These are phyloP conservation scores for Penicillium mononematosum DNA, from an alignment of 495 filamentous ascomycete genomes.

Conservation along the genomic window DNA sequence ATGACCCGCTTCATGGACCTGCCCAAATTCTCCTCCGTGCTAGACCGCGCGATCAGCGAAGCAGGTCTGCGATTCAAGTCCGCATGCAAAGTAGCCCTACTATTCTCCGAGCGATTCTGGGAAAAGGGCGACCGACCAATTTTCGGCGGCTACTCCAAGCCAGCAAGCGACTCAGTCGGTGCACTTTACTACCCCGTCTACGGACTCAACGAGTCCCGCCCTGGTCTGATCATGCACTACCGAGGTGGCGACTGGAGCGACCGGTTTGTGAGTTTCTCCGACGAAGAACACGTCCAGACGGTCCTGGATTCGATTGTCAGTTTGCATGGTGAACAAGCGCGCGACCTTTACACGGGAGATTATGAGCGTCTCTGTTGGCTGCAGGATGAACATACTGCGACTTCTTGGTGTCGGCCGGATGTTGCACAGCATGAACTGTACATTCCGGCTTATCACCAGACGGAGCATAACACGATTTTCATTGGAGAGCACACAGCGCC, in stretches of 20 bases:
- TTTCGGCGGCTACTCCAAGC: conserved; percentile 55
- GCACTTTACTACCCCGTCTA: conserved; percentile 62
- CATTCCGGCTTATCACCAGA: conserved; percentile 64
- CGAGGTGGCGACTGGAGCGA: conserved; percentile 43
- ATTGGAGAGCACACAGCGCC: conserved; percentile 67
- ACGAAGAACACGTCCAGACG: conserved; percentile 53
- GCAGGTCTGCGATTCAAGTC: conserved; percentile 48
- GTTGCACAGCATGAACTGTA: conserved; percentile 62
- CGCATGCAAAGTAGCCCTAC: conserved; percentile 64
- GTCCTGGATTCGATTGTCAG: conserved; percentile 56
- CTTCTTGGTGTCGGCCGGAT: conserved; percentile 53
- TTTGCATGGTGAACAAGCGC: conserved; percentile 54
- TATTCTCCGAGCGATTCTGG: conserved; percentile 65
- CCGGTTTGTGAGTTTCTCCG: conserved; percentile 44
- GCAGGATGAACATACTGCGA: conserved; percentile 48
- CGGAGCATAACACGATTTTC: conserved; percentile 62
- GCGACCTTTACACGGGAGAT: conserved; percentile 56
- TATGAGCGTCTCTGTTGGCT: conserved; percentile 59
- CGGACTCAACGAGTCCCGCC: conserved; percentile 56
- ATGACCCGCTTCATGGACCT: conserved; percentile 32
- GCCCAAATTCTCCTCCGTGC: conserved; percentile 28
- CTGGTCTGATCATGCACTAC: conserved; percentile 61
- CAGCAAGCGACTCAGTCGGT: conserved; percentile 52
- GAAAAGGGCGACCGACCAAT: conserved; percentile 59
- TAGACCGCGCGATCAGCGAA: conserved; percentile 56